Evolutionary conservation across 345 rosid species (phyloP).

Genomic region (Crucihimalaya himalaica): DNA sequence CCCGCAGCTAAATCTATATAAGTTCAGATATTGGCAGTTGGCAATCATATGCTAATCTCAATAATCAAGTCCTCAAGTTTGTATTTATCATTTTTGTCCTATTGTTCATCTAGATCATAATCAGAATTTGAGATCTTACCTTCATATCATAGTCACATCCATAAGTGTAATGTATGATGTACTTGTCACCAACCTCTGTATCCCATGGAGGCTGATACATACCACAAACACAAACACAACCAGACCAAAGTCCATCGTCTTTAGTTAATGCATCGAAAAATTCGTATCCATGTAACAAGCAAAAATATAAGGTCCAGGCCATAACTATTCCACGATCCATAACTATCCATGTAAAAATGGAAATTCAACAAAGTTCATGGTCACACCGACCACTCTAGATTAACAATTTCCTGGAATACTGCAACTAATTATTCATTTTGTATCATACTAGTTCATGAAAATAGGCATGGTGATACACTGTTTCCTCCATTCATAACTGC

Average conservation of each 20-base stretch:
- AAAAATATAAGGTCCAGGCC: neutral
- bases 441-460: neutral
- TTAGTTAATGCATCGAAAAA: conserved; percentile 10
- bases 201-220: conserved; percentile 96
- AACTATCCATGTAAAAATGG: neutral
- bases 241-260: conserved; percentile 7
- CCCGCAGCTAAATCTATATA: no score
- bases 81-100: neutral
- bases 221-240: conserved; percentile 39
- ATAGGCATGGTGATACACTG: neutral
- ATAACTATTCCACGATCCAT: neutral
- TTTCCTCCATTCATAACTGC: neutral
- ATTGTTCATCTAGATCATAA: neutral
- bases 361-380: neutral
- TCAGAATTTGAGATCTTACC: conserved; percentile 44
- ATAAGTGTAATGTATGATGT: conserved; percentile 91
- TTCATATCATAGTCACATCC: conserved; percentile 94
- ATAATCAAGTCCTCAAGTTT: neutral
- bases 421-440: neutral
- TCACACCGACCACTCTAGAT: neutral
- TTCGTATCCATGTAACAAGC: neutral
- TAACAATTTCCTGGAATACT: neutral
- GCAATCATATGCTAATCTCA: neutral
- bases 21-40: no score
- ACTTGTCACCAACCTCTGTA: conserved; percentile 77